These are phyloP conservation scores for Phytophthora pseudosyringae DNA, from an alignment of 352 stramenopile genomes.

Conservation along the genomic window DNA sequence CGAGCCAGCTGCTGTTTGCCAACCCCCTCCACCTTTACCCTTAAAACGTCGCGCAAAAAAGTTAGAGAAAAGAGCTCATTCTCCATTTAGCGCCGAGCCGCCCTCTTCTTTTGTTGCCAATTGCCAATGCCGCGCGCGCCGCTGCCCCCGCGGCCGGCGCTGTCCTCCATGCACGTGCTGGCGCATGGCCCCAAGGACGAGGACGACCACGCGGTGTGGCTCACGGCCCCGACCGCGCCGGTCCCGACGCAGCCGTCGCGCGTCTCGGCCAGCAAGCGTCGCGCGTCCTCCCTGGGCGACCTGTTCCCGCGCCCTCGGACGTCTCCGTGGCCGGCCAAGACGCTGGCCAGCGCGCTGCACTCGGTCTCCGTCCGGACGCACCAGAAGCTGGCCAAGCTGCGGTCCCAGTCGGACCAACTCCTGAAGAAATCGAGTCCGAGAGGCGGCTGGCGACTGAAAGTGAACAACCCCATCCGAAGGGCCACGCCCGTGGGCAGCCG, in stretches of 20 bases:
- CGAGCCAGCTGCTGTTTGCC: slow-evolving; percentile 25
- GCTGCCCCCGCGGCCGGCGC: slow-evolving; percentile 20
- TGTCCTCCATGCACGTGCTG: slow-evolving; percentile 21
- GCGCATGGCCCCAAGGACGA: slow-evolving; percentile 12
- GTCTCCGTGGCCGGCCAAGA: slow-evolving; percentile 39
- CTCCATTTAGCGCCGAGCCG: slow-evolving; percentile 14
- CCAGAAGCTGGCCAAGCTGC: slow-evolving; percentile 47
- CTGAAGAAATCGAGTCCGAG: slow-evolving; percentile 34
- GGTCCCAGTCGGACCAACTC: slow-evolving; percentile 51
- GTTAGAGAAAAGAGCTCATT: slow-evolving; percentile 16
- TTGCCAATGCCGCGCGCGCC: slow-evolving; percentile 18
- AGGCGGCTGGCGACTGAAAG: slow-evolving; percentile 40
- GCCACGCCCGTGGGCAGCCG: slow-evolving; percentile 10
- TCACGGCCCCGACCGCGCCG: slow-evolving; percentile 15
- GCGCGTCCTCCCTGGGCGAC: slow-evolving; percentile 60
- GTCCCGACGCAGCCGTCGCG: slow-evolving; percentile 8
- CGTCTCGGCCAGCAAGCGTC: slow-evolving; percentile 49
- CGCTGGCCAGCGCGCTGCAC: slow-evolving; percentile 52
- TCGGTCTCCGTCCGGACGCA: slow-evolving; percentile 46
- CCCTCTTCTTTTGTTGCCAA: neutral
- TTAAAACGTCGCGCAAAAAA: slow-evolving; percentile 18
- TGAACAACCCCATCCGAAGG: slow-evolving; percentile 33
- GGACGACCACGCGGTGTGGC: slow-evolving; percentile 23
- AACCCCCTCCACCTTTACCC: slow-evolving; percentile 9
- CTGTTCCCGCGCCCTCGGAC: slow-evolving; percentile 35